A percentile compares a stretch with the other conserved stretches of the same genome.
phyloP scores from a whole-genome alignment of 306 rosid species.

The Mucuna pruriens region DNA sequence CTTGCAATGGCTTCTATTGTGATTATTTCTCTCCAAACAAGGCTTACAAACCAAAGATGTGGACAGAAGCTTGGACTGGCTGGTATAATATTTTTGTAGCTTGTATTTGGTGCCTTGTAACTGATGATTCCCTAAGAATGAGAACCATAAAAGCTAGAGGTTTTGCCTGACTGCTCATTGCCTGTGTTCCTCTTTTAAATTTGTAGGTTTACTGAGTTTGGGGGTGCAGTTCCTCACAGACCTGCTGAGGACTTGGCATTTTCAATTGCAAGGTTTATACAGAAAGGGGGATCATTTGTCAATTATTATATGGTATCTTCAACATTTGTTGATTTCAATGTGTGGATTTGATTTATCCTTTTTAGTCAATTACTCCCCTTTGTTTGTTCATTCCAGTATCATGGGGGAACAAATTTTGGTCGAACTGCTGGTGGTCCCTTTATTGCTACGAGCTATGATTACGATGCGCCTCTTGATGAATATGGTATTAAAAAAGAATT shows the following conservation, averaged over 20 bases:
- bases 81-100: conserved; percentile 58
- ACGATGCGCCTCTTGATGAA: conserved; percentile 98
- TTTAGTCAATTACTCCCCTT: conserved; percentile 28
- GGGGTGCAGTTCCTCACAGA: conserved; percentile 89
- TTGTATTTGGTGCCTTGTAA: conserved; percentile 29
- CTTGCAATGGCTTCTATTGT: conserved; percentile 97
- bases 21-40: conserved; percentile 94
- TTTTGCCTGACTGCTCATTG: conserved; percentile 16
- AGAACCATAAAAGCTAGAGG: not conserved
- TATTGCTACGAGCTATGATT: conserved; percentile 95
- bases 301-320: conserved; percentile 90
- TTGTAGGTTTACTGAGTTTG: conserved; percentile 90
- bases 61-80: conserved; percentile 99
- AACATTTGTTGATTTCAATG: conserved; percentile 26
- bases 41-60: conserved; percentile 97
- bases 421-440: conserved; percentile 99
- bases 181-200: conserved; percentile 16
- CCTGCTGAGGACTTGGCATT: conserved; percentile 96
- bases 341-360: not conserved
- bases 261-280: conserved; percentile 93
- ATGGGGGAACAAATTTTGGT: conserved; percentile 98
- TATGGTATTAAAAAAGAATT: conserved; percentile 62
- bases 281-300: conserved; percentile 90
- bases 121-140: not conserved
- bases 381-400: conserved; percentile 65